Percentiles rank a stretch among this genome's conserved stretches.
Evolutionary conservation across 108 stramenopile species (phyloP).

Genomic region (Nitzschia putrida): DNA sequence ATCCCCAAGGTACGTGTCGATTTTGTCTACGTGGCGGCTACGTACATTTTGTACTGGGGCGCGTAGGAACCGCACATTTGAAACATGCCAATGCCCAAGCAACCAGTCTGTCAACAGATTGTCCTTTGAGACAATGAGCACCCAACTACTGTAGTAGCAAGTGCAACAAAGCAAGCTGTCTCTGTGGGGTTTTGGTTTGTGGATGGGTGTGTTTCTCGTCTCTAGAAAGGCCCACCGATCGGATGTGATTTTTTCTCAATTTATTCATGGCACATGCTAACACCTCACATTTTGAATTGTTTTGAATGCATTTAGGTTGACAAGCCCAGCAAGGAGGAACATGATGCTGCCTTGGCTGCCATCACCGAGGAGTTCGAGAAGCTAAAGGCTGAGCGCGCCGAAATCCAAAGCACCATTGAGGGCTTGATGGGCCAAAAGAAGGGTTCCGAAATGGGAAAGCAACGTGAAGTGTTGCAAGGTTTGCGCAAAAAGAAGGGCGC

Average conservation of each 20-base stretch:
- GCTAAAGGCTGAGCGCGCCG: constrained; percentile 52
- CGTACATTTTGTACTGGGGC: constrained; percentile 17
- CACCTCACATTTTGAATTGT: background rate
- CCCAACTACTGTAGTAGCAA: too few relatives aligned
- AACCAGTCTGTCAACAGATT: too few relatives aligned
- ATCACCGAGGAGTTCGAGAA: constrained; percentile 66
- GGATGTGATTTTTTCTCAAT: background rate
- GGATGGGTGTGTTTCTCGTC: too few relatives aligned
- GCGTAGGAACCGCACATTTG: constrained; percentile 3
- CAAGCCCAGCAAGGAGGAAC: constrained; percentile 70
- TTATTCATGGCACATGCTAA: background rate
- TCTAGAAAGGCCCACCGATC: too few relatives aligned
- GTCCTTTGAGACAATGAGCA: too few relatives aligned
- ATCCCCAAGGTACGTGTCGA: constrained; percentile 72
- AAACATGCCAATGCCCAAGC: too few relatives aligned
- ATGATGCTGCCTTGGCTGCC: constrained; percentile 60
- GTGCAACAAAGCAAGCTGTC: too few relatives aligned
- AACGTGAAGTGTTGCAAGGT: constrained; percentile 50
- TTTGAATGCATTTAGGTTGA: constrained; percentile 51
- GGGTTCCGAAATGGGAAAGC: constrained; percentile 52
- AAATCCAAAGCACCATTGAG: constrained; percentile 71
- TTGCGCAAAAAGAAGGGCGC: constrained; percentile 68
- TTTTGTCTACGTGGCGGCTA: constrained; percentile 2
- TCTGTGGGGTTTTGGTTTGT: too few relatives aligned
- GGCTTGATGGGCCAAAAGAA: constrained; percentile 40